Evolutionary conservation across 768 basidiomycete genomes (phyloP), one percentile per base, ranked within the genome.

Genomic region (Tylopilus subfusipes): DNA sequence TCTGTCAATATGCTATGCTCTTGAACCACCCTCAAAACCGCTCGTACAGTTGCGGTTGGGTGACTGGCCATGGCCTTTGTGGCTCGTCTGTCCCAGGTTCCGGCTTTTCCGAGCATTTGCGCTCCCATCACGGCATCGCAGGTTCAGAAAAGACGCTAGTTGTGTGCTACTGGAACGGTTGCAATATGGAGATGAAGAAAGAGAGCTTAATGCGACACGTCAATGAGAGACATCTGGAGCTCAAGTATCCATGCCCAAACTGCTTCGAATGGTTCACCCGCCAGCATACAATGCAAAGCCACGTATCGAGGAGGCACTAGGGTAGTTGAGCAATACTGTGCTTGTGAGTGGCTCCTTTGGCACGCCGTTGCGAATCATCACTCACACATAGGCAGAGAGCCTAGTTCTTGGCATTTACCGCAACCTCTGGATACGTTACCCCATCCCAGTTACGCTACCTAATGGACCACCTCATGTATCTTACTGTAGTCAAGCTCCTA

Each of bases 171-270:
- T 72, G 68, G 68, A 4, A 10, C 19, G 43, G 34, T 11, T 72
- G 68, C 27, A 21, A 3, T 4, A 0, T 25, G 11, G 48, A 42
- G 0, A 64, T 72, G 66, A 72, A 56, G 22, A 70, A 48, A 38
- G 68, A 70, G 53, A 68, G 70, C 21, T 25, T 70, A 14, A 29
- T 52, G 29, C 57, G 70, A 16, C 68, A 72, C 18, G 43, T 70
- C 18, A 58, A 58, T 24, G 68, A 70, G 38, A 55, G 25, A 29
- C 68, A 70, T 22, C 57, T 70, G 19, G 53, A 55, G 44, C 34
- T 44, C 24, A 61, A n/a, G 39, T 51, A 58, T 29, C 0, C 8
- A 4, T 70, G 68, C 47, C 42, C 56, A 8, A 16, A 42, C 18
- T 72, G 68, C 29, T 2, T 24, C 5, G 62, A 63, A 16, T 46